Evolutionary conservation across 2,329 filamentous ascomycete species (phyloP).

Genomic region (Claviceps quebecensis): DNA sequence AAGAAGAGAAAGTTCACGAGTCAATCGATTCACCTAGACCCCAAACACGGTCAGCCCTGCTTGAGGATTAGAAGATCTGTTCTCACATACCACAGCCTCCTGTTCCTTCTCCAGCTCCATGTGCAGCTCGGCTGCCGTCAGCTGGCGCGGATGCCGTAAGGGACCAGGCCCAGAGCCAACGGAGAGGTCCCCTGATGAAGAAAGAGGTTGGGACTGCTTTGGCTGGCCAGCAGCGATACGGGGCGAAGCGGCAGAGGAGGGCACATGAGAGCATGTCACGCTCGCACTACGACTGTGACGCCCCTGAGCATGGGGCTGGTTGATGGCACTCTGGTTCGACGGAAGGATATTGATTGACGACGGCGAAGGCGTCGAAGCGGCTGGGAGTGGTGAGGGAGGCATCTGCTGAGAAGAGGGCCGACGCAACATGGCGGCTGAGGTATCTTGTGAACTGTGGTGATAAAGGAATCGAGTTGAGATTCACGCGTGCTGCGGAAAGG

Average conservation of each 20-base stretch:
- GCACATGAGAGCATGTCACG: conserved; percentile 13
- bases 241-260: conserved; percentile 19
- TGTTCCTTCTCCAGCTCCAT: conserved; percentile 88
- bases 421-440: conserved; percentile 24
- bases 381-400: conserved; percentile 23
- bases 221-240: conserved; percentile 8
- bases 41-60: too few species aligned
- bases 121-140: conserved; percentile 82
- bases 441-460: conserved; percentile 35
- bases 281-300: conserved; percentile 7
- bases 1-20: conserved; percentile 75
- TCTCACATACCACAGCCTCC: conserved; percentile 63
- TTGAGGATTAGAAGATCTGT: too few species aligned
- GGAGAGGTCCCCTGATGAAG: conserved; percentile 23
- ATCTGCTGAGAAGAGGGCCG: conserved; percentile 32
- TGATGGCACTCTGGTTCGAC: conserved; percentile 38
- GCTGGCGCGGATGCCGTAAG: conserved; percentile 69
- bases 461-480: conserved; percentile 41
- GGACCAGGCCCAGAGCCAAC: conserved; percentile 52
- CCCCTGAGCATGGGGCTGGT: conserved; percentile 10
- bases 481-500: conserved; percentile 27
- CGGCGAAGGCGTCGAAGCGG: conserved; percentile 11
- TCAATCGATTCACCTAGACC: conserved; percentile 73
- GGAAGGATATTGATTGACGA: conserved; percentile 42
- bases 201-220: conserved; percentile 18